Percentiles rank a stretch among this genome's conserved stretches.
These are phyloP conservation scores for Turnera subulata DNA, from an alignment of 345 rosid genomes.

Conservation along the genomic window DNA sequence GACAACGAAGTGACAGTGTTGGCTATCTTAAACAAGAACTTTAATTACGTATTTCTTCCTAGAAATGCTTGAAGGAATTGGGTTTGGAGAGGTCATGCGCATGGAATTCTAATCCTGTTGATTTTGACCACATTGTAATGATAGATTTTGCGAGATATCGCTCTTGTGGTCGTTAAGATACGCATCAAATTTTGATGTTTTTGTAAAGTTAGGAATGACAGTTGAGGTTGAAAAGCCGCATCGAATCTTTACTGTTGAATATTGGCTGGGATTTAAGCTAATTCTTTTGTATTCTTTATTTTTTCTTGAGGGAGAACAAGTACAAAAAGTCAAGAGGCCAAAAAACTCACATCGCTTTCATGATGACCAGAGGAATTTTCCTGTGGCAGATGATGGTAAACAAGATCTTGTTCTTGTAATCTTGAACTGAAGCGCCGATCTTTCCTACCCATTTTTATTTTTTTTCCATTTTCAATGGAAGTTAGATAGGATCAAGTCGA, in stretches of 20 bases:
- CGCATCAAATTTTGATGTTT: slow-evolving; percentile 9
- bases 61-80: too few relatives aligned
- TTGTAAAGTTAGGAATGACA: slow-evolving; percentile 8
- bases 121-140: slow-evolving; percentile 10
- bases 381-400: slow-evolving; percentile 2
- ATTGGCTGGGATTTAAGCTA: background rate
- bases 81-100: too few relatives aligned
- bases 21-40: background rate
- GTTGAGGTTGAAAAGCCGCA: slow-evolving; percentile 9
- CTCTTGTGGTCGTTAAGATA: slow-evolving; percentile 6
- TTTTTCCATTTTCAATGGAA: background rate
- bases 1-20: slow-evolving; percentile 3
- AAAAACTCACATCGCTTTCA: too few relatives aligned
- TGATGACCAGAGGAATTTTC: background rate
- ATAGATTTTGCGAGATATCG: slow-evolving; percentile 9
- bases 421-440: slow-evolving; percentile 6
- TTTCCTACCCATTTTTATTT: background rate
- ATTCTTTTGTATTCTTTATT: background rate
- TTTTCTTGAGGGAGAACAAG: background rate
- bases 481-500: background rate
- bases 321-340: slow-evolving; percentile 2
- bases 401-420: slow-evolving; percentile 6
- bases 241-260: slow-evolving; percentile 5
- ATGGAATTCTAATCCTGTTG: background rate
- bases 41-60: background rate